Base-by-base conservation (phyloP, 73 alveolate genomes). In the Paramecium primaurelia region DNA sequence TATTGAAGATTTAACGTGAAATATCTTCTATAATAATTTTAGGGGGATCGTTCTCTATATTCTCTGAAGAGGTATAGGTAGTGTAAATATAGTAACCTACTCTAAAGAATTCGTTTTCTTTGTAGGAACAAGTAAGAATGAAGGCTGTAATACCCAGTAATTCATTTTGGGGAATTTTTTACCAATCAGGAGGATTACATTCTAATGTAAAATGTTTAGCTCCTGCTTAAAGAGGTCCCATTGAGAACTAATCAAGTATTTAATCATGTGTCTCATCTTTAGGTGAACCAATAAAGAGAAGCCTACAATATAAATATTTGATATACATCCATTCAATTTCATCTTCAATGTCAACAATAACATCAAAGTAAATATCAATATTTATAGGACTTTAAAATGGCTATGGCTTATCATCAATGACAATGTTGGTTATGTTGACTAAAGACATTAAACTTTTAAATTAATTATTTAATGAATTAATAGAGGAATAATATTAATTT, bases 21-120 rank as follows among this genome's bases (percentile, higher is more conserved):
- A 98, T 95, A 86, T 95, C 96, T 58, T 93, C 96, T 80, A 95
- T 93, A 34, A 92, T 93, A 18, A 97, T 97, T 45, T 64, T 77
- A 44, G 93, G 92, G n/a, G 99, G 99, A 10, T 97, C 99, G 93
- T 97, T 97, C 93, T 94, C 97, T 93, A 95, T 96, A 92, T 96
- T 94, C 89, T 96, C 99, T 36, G 94, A 97, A 92, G 95, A 96
- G 45, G 96, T 98, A 91, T 98, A 98, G 93, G 77, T 59, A 94
- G 97, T 97, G 96, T 98, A 97, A 92, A 97, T 99, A 93, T 98
- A 98, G 96, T 98, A 98, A 47, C 99, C 99, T 30, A 96, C 98
- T 92, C 99, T 94, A 95, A 96, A 98, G 96, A 98, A 98, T 86
- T 98, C 99, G 71, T 97, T 95, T 59, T 94, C 87, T 60, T 93